These are phyloP conservation scores for Prunus armeniaca DNA, from an alignment of 306 rosid species.

Conservation along the genomic window DNA sequence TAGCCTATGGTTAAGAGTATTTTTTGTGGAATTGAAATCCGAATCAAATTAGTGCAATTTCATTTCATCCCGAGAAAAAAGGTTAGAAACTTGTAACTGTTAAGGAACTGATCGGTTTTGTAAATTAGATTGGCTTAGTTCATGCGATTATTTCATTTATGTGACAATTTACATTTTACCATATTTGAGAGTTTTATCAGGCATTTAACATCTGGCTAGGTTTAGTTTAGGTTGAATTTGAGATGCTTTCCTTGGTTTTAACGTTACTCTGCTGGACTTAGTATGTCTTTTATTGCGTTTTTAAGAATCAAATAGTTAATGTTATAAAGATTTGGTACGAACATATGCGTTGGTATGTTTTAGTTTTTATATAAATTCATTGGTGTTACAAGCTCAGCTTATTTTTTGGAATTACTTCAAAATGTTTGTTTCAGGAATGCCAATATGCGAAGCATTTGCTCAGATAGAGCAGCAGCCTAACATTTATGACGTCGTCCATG, in stretches of 20 bases:
- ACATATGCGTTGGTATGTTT: not conserved
- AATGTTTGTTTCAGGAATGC: slow-evolving; percentile 66
- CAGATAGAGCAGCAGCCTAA: slow-evolving; percentile 89
- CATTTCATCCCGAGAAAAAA: not conserved
- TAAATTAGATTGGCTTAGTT: not conserved
- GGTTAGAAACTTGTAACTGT: not conserved
- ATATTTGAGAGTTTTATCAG: not conserved
- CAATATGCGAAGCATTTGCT: slow-evolving; percentile 93
- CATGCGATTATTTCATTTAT: not conserved
- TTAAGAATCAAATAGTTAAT: not conserved
- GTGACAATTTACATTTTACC: not conserved
- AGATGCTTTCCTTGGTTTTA: not conserved
- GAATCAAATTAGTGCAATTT: not conserved
- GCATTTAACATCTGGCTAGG: not conserved
- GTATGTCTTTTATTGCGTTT: not conserved
- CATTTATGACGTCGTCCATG: slow-evolving; percentile 94
- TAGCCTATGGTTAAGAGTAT: not conserved
- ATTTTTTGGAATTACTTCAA: not conserved
- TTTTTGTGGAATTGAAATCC: not conserved
- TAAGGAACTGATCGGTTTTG: not conserved
- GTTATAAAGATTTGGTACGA: not conserved
- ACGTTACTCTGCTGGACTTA: not conserved
- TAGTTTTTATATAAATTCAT: not conserved
- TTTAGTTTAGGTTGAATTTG: not conserved
- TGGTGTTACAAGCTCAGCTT: not conserved